A percentile compares a stretch with the other conserved stretches of the same genome.
Conservation (phyloP, 2,329 filamentous ascomycete species). For the Fusarium luffae region DNA sequence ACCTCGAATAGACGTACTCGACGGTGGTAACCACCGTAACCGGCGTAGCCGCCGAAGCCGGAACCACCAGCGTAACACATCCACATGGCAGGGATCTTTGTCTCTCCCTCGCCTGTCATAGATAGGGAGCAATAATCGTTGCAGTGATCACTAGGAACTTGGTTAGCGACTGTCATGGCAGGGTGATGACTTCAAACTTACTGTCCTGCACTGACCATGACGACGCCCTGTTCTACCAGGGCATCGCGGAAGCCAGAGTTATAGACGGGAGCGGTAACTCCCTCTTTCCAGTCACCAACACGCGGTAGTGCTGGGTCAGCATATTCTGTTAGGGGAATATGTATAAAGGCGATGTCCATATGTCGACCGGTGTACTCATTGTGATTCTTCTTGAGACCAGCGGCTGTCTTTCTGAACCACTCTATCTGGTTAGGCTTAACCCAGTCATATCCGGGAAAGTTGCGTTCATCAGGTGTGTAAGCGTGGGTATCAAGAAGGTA, state of each 20-base stretch:
- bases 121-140: conserved; percentile 94
- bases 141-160: conserved; percentile 75
- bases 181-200: conserved; percentile 57
- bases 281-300: conserved; percentile 79
- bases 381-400: conserved; percentile 79
- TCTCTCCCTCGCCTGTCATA: conserved; percentile 52
- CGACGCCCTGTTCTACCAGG: conserved; percentile 83
- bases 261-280: conserved; percentile 85
- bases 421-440: conserved; percentile 92
- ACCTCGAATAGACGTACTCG: conserved; percentile 91
- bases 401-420: conserved; percentile 88
- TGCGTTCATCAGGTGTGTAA: conserved; percentile 88
- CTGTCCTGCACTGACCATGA: conserved; percentile 93
- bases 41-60: conserved; percentile 94
- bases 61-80: conserved; percentile 97
- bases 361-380: conserved; percentile 89
- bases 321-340: conserved; percentile 96
- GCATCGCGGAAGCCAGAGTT: conserved; percentile 96
- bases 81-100: conserved; percentile 79
- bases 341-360: conserved; percentile 96
- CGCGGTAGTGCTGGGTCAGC: conserved; percentile 68
- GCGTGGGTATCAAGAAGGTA: conserved; percentile 94
- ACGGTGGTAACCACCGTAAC: conserved; percentile 86
- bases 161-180: conserved; percentile 35
- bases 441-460: conserved; percentile 97